Conservation (phyloP, 2,329 filamentous ascomycete species). For the Dothistroma septosporum region DNA sequence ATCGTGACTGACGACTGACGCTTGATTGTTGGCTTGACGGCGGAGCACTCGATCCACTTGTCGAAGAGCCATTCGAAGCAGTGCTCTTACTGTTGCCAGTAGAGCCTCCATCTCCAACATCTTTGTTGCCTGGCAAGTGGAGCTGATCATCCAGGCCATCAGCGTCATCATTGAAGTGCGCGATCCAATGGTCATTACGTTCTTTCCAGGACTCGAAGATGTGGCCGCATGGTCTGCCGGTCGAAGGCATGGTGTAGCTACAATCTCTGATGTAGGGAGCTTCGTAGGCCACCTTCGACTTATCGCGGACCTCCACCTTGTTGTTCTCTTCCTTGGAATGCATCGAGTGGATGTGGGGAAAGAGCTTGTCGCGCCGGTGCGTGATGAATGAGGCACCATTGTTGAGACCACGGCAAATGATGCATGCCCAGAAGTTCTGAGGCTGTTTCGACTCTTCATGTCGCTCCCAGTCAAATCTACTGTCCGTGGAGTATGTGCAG, state of each 20-base stretch:
- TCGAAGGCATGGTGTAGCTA: not conserved
- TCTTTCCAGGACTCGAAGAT: not conserved
- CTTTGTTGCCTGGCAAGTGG: too few relatives aligned
- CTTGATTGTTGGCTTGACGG: not conserved
- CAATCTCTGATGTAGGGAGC: not conserved
- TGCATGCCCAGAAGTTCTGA: not conserved
- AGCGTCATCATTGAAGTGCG: not conserved
- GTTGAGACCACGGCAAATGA: not conserved
- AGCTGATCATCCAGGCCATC: not conserved
- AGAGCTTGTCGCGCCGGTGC: not conserved
- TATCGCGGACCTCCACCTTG: not conserved
- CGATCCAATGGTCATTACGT: not conserved
- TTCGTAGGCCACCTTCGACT: not conserved
- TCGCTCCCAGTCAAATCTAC: not conserved
- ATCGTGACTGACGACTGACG: not conserved
- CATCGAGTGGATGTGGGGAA: not conserved
- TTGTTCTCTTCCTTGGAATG: not conserved
- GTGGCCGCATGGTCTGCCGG: not conserved
- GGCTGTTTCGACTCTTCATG: conserved; percentile 2
- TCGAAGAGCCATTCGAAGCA: not conserved
- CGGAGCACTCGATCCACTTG: not conserved
- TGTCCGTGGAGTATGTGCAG: not conserved
- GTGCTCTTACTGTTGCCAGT: not conserved
- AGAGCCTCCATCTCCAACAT: not conserved
- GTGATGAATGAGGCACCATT: not conserved